Conservation (phyloP, 1,284 basidiomycete genomes). For the Trametes versicolor region DNA sequence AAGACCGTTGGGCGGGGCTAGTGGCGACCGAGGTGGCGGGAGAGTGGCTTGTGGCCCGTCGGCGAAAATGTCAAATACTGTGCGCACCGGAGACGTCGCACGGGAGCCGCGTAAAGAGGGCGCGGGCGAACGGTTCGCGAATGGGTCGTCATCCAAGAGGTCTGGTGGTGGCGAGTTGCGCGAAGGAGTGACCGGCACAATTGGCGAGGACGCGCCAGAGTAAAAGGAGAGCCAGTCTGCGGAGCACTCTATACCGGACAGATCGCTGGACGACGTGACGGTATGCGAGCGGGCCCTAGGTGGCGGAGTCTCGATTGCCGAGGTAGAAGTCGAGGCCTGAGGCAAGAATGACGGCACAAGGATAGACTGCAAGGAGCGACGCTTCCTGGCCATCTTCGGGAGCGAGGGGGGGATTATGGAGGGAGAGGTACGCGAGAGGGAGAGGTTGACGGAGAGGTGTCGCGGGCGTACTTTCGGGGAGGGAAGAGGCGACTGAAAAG, state of each 20-base stretch:
- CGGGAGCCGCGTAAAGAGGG: slow-evolving; percentile 37
- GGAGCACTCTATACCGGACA: slow-evolving; percentile 23
- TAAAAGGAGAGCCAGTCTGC: slow-evolving; percentile 33
- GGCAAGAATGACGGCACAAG: slow-evolving; percentile 56
- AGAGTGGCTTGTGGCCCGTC: slow-evolving; percentile 22
- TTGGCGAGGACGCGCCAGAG: slow-evolving; percentile 33
- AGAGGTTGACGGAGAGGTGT: slow-evolving; percentile 15
- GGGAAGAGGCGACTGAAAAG: slow-evolving; percentile 28
- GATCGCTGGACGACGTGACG: slow-evolving; percentile 25
- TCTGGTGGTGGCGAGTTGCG: slow-evolving; percentile 49
- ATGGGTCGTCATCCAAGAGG: slow-evolving; percentile 75
- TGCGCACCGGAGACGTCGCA: slow-evolving; percentile 35
- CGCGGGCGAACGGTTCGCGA: slow-evolving; percentile 61
- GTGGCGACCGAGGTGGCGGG: slow-evolving; percentile 41
- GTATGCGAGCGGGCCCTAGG: slow-evolving; percentile 31
- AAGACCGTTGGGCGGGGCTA: slow-evolving; percentile 30
- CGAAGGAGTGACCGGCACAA: slow-evolving; percentile 30
- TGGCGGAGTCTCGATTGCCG: slow-evolving; percentile 25
- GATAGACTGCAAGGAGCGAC: slow-evolving; percentile 59
- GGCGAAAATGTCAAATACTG: slow-evolving; percentile 32
- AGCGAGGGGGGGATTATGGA: slow-evolving; percentile 20
- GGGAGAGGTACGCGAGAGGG: slow-evolving; percentile 31
- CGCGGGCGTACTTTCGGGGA: slow-evolving; percentile 18
- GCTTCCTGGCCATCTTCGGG: slow-evolving; percentile 53
- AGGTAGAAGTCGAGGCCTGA: slow-evolving; percentile 34